Evolutionary conservation across 768 basidiomycete species (phyloP), one percentile per base, ranked within the genome.

Genomic region (Suillus hirtellus): DNA sequence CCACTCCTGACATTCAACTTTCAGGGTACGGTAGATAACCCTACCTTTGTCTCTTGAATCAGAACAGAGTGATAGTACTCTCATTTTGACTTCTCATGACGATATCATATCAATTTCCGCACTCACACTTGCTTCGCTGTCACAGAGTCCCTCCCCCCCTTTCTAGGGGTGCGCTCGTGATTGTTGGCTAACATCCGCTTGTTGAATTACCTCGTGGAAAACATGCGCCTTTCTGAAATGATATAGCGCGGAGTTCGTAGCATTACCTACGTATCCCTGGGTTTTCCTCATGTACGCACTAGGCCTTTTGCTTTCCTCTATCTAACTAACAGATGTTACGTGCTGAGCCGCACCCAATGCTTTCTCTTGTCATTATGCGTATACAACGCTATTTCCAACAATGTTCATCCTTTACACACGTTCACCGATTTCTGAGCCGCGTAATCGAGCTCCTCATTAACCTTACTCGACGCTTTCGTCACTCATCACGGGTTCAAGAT

Each of bases 81-180:
- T 24, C 15, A 27, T 27, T 17, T 40, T 24, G 10, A 27, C 24
- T 40, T 56, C 21, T 40, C 38, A 56, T 27, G 38, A 19, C 55
- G 24, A 38, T 24, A 56, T 56, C 38, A 17, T 9, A 56, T 56
- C 55, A 56, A 56, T 56, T 56, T 56, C 55, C 55, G 55, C 55
- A 17, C 55, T 56, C 55, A 56, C 37, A 56, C 24, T 40, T 21
- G 10, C 37, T 56, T 56, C 52, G 52, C 34, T 35, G 17, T 56
- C 55, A 56, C 55, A 56, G 55, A 56, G 37, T 10, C 17, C 24
- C 17, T 21, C 55, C 55, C 24, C 12, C 55, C 24, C 12, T 14
- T 46, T 42, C 40, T 58, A 58, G 38, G 27, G 17, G 38, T 43
- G 40, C 27, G 56, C 24, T 58, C 42, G 56, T 58, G 56, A 58